These are phyloP conservation scores for Crassisporium funariophilum DNA, from an alignment of 768 basidiomycete genomes.

Conservation along the genomic window DNA sequence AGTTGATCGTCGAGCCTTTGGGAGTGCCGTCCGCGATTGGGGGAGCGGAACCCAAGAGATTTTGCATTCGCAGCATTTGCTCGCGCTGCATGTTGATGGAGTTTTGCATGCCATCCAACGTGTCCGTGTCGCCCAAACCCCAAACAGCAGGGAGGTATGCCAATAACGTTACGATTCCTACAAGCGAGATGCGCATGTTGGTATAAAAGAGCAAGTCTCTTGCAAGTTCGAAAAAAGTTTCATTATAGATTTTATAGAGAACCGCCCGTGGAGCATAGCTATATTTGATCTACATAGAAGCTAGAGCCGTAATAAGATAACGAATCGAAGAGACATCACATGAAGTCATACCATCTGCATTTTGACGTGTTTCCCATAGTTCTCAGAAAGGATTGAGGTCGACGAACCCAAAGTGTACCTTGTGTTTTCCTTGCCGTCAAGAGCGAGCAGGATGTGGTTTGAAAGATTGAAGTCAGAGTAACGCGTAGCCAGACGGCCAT, in stretches of 20 bases:
- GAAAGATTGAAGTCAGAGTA: too few species aligned
- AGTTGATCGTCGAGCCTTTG: slow-evolving; percentile 49
- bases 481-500: too few species aligned
- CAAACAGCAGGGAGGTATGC: slow-evolving; percentile 17
- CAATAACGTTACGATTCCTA: slow-evolving; percentile 17
- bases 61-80: slow-evolving; percentile 40
- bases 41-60: slow-evolving; percentile 36
- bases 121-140: slow-evolving; percentile 19
- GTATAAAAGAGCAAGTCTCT: background rate
- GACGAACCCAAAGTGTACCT: background rate
- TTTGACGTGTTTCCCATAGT: background rate
- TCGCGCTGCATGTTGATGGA: slow-evolving; percentile 49
- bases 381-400: background rate
- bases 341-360: slow-evolving; percentile 6
- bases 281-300: background rate
- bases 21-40: slow-evolving; percentile 10
- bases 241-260: background rate
- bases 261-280: background rate
- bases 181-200: slow-evolving; percentile 20
- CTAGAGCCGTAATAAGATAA: background rate
- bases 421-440: too few species aligned
- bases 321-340: slow-evolving; percentile 12
- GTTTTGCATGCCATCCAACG: slow-evolving; percentile 41
- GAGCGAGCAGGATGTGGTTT: too few species aligned
- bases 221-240: background rate